Base-by-base conservation (phyloP, 1,284 basidiomycete genomes). In the Xerocomus amazonicus region DNA sequence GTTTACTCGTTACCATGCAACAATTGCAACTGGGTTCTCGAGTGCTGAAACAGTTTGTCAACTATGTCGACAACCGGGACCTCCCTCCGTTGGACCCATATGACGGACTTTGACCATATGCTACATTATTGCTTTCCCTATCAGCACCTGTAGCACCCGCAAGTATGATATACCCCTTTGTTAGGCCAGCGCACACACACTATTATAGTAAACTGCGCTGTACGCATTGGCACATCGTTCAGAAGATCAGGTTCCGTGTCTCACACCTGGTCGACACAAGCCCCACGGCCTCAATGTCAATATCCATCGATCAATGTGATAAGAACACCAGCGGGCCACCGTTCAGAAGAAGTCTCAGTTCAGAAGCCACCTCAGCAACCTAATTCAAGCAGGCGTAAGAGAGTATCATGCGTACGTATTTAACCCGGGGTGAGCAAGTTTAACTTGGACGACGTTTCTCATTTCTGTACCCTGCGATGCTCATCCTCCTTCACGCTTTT, bases 11-110 rank as follows among this genome's bases (percentile, higher is more conserved):
- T 17, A 42, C 46, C 44, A 61, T 36, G 32, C 43, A 44, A 9
- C 56, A 61, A 2, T 48, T 65, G 7, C 51, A 36, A n/a, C 43
- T 55, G 16, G 53, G 43, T 31, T 59, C 64, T 41, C 42, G 14
- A 27, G 41, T 41, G n/a, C 37, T 63, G 39, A 53, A 42, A 38
- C 56, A 59, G 29, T 39, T 61, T 27, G 45, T 65, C 45, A 51
- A 38, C 23, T 59, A 53, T 38, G 32, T 50, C 2, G 62, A 64
- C 32, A 64, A 65, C n/a, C 54, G 62, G 19, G 39, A 56, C 35
- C 53, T 68, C 16, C 61, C 62, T 45, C 63, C 58, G 26, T 59
- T 63, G 16, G 54, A 64, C 44, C 63, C 52, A 12, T 65, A 67
- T 42, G 60, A 67, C 40, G 62, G 65, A 37, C 55, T 66, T 43